Percentiles rank a stretch among this genome's conserved stretches.
These are phyloP conservation scores for Schizothecium vesticola DNA, from an alignment of 495 filamentous ascomycete genomes.

Conservation along the genomic window DNA sequence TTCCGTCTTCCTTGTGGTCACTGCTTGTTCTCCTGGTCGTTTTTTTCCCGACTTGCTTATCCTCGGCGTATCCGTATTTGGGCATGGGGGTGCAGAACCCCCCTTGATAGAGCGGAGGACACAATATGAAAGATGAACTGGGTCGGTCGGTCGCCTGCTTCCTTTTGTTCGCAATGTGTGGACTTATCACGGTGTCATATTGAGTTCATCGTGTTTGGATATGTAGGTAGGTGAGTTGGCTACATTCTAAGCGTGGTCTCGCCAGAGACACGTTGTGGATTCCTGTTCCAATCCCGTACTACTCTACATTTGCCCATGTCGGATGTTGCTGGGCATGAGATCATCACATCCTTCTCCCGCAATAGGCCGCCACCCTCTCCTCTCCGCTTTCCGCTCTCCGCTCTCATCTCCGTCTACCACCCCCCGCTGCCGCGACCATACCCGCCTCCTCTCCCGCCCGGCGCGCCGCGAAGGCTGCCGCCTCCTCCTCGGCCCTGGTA, in stretches of 20 bases:
- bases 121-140: background rate
- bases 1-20: background rate
- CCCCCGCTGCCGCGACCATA: constrained; percentile 14
- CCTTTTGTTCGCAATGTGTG: too few relatives aligned
- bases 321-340: background rate
- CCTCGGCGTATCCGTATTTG: background rate
- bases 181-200: too few relatives aligned
- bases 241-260: background rate
- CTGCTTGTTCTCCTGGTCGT: too few relatives aligned
- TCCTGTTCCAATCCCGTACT: background rate
- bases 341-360: too few relatives aligned
- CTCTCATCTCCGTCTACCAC: background rate
- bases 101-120: background rate
- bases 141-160: background rate
- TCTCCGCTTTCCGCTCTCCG: too few relatives aligned
- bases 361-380: too few relatives aligned
- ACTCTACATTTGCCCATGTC: background rate
- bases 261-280: background rate
- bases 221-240: too few relatives aligned
- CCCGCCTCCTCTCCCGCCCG: constrained; percentile 17
- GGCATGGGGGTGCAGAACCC: background rate
- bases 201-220: too few relatives aligned
- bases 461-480: constrained; percentile 15
- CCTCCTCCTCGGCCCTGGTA: constrained; percentile 9
- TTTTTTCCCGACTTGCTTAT: background rate